Percentiles rank a stretch among this genome's conserved stretches.
phyloP scores from a whole-genome alignment of 73 alveolate species.

The Blepharisma japonicum region DNA sequence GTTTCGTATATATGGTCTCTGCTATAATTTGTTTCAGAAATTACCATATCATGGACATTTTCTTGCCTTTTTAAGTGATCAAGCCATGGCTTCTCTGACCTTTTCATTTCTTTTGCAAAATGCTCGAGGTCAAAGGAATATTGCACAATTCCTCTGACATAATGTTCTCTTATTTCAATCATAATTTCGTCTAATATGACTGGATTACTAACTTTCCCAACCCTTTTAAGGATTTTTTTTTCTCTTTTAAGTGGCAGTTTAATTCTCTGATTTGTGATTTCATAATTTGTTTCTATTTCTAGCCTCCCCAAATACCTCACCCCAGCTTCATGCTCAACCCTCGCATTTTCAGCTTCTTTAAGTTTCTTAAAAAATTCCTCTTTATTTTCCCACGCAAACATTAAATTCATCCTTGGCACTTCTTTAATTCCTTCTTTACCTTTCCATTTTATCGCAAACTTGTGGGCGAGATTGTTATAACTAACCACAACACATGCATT shows the following conservation, averaged over 20 bases:
- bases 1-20: too few relatives aligned
- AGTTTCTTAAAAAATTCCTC: neutral
- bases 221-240: neutral
- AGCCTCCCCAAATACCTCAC: slow-evolving; percentile 16
- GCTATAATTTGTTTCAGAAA: too few relatives aligned
- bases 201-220: neutral
- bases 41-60: neutral
- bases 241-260: neutral
- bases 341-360: neutral
- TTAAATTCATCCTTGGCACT: neutral
- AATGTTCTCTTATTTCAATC: neutral
- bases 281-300: neutral
- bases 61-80: neutral
- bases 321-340: slow-evolving; percentile 22
- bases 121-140: neutral
- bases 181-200: neutral
- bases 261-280: neutral
- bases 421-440: slow-evolving; percentile 15
- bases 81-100: slow-evolving; percentile 5
- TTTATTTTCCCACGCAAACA: slow-evolving; percentile 7
- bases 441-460: slow-evolving; percentile 12
- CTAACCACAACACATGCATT: neutral
- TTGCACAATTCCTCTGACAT: slow-evolving; percentile 27
- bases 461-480: neutral
- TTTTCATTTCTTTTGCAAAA: slow-evolving; percentile 13